Evolutionary conservation across 202 grass and related monocot genomes (phyloP), one percentile per base, ranked within the genome.

Genomic region (Miscanthus sacchariflorus): DNA sequence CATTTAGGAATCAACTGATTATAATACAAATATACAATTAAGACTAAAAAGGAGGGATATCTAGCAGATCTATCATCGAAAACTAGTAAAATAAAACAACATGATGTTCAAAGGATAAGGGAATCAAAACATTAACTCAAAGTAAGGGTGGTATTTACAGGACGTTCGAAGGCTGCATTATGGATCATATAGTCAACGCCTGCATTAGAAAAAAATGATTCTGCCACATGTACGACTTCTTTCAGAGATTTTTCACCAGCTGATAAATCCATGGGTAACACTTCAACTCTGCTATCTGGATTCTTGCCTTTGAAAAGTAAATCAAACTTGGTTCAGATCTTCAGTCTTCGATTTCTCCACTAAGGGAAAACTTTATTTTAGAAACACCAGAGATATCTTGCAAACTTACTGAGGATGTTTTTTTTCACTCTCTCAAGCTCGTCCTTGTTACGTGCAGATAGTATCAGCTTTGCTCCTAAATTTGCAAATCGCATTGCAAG

Each of bases 141-240:
- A 54, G 48, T 71, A 61, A 74, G 12, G 12, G 45, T 85, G 58
- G 64, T 45, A 64, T 80, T 83, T 90, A 96, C 97, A 44, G 93
- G 93, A n/a, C 97, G 94, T 76, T 96, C 94, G 91, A 92, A 99
- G 52, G 97, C 97, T 46, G 97, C 94, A 83, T 99, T 99, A 74
- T 99, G 97, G 30, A 99, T 85, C 97, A 99, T 99, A 81, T 86
- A 99, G 83, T 93, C 92, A n/a, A 99, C 54, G 40, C 97, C 97
- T 71, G 93, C 89, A 86, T 88, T 86, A 25, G 94, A 95, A 92
- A 96, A 99, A 24, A 96, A 73, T 40, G 91, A 96, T 88, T 99
- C 94, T 87, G 97, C 97, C 48, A 11, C 90, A 86, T 87, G 70
- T 72, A 95, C 93, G 23, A 71, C 59, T 81, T 93, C 83, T 91